These are phyloP conservation scores for Elsinoe batatas DNA, from an alignment of 2,329 filamentous ascomycete species.

Conservation along the genomic window DNA sequence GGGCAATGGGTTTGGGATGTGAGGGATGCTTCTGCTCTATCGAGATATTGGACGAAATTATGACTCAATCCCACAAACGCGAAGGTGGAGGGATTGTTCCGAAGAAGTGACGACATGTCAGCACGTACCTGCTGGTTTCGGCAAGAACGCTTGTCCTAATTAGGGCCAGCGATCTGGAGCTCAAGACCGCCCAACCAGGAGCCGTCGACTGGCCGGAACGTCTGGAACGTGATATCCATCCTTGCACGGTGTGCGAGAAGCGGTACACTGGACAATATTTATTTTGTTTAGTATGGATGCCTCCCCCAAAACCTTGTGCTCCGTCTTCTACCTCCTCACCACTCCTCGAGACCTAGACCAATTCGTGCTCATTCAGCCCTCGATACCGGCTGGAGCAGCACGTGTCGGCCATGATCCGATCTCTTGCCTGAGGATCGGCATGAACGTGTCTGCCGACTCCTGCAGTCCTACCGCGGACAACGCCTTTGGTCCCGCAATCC, in stretches of 20 bases:
- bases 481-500: constrained; percentile 13
- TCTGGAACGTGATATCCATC: constrained; percentile 6
- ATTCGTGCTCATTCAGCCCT: not conserved
- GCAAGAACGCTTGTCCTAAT: not conserved
- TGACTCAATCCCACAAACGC: not conserved
- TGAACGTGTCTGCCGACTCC: constrained; percentile 4
- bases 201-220: not conserved
- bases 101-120: not conserved
- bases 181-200: not conserved
- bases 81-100: not conserved
- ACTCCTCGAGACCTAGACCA: not conserved
- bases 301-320: not conserved
- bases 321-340: not conserved
- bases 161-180: not conserved
- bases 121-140: not conserved
- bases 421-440: not conserved
- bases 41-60: not conserved
- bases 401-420: not conserved
- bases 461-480: constrained; percentile 12
- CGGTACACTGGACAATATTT: not conserved
- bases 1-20: not conserved
- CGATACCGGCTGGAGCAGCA: not conserved
- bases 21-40: not conserved
- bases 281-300: not conserved
- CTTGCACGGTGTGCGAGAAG: not conserved